Evolutionary conservation across 2,329 filamentous ascomycete genomes (phyloP).

Genomic region (Trichoderma sp.): DNA sequence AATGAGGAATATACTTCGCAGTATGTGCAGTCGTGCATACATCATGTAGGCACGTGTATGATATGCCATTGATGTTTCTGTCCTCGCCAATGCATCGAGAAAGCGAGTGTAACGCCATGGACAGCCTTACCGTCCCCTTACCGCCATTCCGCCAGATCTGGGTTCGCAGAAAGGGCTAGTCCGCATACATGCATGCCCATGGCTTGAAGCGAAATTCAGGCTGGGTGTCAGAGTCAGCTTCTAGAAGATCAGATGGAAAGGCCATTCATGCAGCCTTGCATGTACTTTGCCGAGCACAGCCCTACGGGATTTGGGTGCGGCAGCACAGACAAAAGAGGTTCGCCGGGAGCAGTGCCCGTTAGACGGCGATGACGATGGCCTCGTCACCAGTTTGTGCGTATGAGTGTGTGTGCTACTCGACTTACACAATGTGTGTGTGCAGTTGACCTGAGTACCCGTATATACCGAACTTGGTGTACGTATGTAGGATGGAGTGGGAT

Average conservation of each 20-base stretch:
- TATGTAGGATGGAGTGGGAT: not conserved
- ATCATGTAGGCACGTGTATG: not conserved
- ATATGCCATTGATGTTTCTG: not conserved
- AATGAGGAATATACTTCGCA: not conserved
- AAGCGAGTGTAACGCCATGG: not conserved
- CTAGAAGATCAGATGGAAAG: slow-evolving; percentile 17
- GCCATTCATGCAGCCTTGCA: slow-evolving; percentile 1
- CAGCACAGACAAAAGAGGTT: not conserved
- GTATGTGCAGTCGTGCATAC: not conserved
- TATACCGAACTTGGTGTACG: not conserved
- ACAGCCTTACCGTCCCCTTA: not conserved
- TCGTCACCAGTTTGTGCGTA: not conserved
- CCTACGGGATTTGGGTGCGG: slow-evolving; percentile 1
- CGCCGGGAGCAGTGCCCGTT: not conserved
- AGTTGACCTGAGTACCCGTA: not conserved
- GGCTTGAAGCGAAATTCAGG: not conserved
- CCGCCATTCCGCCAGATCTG: slow-evolving; percentile 5
- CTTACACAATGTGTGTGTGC: not conserved
- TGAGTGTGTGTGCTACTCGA: not conserved
- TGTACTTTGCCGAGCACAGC: not conserved
- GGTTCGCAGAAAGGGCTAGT: not conserved
- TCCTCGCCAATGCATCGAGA: not conserved
- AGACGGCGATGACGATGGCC: not conserved
- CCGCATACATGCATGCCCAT: not conserved
- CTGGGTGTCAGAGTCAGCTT: slow-evolving; percentile 12